These are phyloP conservation scores for Actinomortierella ambigua DNA, from an alignment of 371 early-diverging fungal species.

Conservation along the genomic window DNA sequence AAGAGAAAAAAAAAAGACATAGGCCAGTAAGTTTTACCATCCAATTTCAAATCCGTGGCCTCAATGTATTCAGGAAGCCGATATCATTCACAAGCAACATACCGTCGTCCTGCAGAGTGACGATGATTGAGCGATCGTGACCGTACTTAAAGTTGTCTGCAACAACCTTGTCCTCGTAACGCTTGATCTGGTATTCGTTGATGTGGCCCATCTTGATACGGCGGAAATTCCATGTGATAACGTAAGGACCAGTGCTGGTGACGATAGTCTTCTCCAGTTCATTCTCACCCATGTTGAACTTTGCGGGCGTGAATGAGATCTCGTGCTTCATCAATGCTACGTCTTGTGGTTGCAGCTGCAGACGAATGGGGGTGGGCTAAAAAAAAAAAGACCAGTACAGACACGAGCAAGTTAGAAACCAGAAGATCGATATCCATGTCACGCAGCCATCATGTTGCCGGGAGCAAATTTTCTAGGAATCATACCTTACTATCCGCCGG, in stretches of 20 bases:
- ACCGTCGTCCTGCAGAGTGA: conserved; percentile 60
- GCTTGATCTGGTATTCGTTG: conserved; percentile 85
- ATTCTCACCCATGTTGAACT: conserved; percentile 83
- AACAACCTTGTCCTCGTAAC: conserved; percentile 80
- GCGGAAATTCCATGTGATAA: conserved; percentile 94
- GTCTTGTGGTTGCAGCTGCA: conserved; percentile 92
- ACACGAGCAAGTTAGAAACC: not conserved
- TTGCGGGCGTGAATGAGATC: conserved; percentile 89
- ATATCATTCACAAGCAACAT: no score
- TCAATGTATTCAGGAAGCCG: no score
- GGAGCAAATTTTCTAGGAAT: conserved; percentile 28
- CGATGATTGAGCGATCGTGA: conserved; percentile 73
- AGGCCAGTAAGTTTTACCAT: not conserved
- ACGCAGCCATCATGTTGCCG: conserved; percentile 5
- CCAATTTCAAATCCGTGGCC: not conserved
- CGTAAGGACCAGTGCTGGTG: conserved; percentile 87
- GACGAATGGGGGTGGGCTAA: conserved; percentile 76
- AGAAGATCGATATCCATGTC: no score
- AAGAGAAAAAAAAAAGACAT: not conserved
- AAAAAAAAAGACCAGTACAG: not conserved
- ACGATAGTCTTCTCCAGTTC: conserved; percentile 82
- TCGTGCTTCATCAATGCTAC: conserved; percentile 76
- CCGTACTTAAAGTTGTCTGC: conserved; percentile 90
- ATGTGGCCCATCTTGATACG: conserved; percentile 76
- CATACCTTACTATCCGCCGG: conserved; percentile 59